A percentile compares a stretch with the other conserved stretches of the same genome.
These are phyloP conservation scores for Aegle marmelos DNA, from an alignment of 345 rosid species.

Conservation along the genomic window DNA sequence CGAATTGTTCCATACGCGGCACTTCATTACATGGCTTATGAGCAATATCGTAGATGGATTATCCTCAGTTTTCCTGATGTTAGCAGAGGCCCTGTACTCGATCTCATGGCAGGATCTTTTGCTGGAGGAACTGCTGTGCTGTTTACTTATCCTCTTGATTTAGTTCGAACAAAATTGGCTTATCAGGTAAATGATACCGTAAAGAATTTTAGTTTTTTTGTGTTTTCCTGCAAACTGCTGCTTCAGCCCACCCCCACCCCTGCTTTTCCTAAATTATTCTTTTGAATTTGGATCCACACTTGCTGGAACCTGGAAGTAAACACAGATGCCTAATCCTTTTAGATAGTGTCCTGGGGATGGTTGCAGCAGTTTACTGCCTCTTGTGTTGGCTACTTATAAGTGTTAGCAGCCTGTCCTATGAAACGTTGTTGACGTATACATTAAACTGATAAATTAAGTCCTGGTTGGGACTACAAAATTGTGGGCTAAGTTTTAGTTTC, in stretches of 20 bases:
- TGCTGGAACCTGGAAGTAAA: background rate
- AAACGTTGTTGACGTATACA: background rate
- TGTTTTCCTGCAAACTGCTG: background rate
- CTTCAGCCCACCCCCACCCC: background rate
- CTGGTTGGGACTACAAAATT: background rate
- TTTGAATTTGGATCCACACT: background rate
- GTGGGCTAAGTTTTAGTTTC: conserved; percentile 13
- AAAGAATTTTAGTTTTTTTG: background rate
- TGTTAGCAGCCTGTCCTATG: background rate
- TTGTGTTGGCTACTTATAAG: background rate
- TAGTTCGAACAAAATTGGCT: conserved; percentile 86
- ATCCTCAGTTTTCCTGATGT: conserved; percentile 52
- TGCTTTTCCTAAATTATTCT: background rate
- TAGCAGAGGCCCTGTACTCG: conserved; percentile 82
- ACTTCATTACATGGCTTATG: conserved; percentile 93
- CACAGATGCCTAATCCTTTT: background rate
- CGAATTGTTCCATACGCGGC: conserved; percentile 94
- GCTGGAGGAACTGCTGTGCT: conserved; percentile 96
- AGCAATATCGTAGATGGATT: conserved; percentile 90
- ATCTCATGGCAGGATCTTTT: conserved; percentile 87
- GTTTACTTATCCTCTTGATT: conserved; percentile 87
- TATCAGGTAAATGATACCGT: conserved; percentile 57
- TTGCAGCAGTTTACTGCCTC: conserved; percentile 2
- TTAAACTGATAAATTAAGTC: background rate
- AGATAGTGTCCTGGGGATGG: background rate